Percentiles rank a stretch among this genome's conserved stretches.
Evolutionary conservation across 2,329 filamentous ascomycete genomes (phyloP).

Genomic region (Nemania sp.): DNA sequence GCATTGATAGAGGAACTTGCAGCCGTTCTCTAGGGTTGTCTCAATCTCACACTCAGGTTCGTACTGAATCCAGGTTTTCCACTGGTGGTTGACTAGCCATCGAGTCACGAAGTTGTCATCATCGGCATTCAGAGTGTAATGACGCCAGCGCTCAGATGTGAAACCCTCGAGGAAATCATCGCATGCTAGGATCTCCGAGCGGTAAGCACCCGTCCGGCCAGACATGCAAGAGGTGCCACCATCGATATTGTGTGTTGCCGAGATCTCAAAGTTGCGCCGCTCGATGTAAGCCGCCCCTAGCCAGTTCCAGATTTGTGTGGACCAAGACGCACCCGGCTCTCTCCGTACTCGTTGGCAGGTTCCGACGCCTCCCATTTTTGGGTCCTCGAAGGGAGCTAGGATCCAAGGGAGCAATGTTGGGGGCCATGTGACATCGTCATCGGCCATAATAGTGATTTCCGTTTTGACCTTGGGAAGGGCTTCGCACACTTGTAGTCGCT

Average conservation of each 20-base stretch:
- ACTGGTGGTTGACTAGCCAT: conserved; percentile 91
- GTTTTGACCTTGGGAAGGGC: conserved; percentile 89
- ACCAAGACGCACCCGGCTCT: conserved; percentile 69
- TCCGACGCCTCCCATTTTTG: conserved; percentile 86
- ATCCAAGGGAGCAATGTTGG: conserved; percentile 89
- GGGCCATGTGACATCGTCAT: conserved; percentile 96
- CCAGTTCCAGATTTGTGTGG: conserved; percentile 82
- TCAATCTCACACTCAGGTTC: conserved; percentile 90
- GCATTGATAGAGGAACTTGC: conserved; percentile 92
- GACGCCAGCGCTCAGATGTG: conserved; percentile 89
- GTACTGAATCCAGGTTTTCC: conserved; percentile 97
- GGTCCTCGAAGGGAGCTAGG: conserved; percentile 89
- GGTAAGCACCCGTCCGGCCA: conserved; percentile 91
- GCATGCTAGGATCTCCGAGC: conserved; percentile 86
- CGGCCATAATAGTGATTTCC: conserved; percentile 88
- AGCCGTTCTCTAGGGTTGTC: conserved; percentile 90
- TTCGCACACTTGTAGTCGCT: conserved; percentile 91
- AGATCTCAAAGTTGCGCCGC: conserved; percentile 95
- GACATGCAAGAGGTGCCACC: conserved; percentile 98
- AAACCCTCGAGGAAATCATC: conserved; percentile 88
- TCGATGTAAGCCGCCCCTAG: conserved; percentile 92
- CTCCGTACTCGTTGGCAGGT: conserved; percentile 89
- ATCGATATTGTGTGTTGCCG: conserved; percentile 93
- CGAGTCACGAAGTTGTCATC: conserved; percentile 98
- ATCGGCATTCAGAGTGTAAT: conserved; percentile 92